A percentile compares a stretch with the other conserved stretches of the same genome.
Evolutionary conservation across 371 early-diverging fungal genomes (phyloP).

Genomic region (Mucor saturninus): DNA sequence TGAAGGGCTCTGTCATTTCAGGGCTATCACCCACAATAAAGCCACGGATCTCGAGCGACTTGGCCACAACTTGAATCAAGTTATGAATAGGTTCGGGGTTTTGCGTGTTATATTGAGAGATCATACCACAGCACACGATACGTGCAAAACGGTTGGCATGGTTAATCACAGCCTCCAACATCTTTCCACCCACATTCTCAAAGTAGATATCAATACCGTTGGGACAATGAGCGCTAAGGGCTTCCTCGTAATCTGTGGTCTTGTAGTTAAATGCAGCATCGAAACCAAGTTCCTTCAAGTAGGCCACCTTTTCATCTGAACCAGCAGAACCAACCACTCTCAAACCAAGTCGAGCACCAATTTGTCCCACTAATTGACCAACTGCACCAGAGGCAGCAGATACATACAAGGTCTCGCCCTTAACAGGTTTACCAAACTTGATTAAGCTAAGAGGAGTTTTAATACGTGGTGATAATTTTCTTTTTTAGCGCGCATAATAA

Average conservation of each 20-base stretch:
- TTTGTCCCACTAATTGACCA: constrained; percentile 66
- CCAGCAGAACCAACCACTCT: constrained; percentile 85
- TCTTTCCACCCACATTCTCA: constrained; percentile 76
- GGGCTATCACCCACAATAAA: constrained; percentile 66
- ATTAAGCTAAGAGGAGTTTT: constrained; percentile 25
- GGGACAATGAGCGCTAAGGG: constrained; percentile 57
- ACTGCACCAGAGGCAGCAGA: constrained; percentile 65
- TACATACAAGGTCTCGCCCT: constrained; percentile 58
- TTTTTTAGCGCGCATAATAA: not conserved
- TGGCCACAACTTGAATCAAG: constrained; percentile 38
- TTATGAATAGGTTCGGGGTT: constrained; percentile 39
- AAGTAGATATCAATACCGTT: constrained; percentile 80
- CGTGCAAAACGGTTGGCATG: constrained; percentile 61
- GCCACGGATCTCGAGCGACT: constrained; percentile 67
- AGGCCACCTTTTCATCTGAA: constrained; percentile 77
- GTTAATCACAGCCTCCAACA: constrained; percentile 66
- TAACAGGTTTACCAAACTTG: constrained; percentile 43
- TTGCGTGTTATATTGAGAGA: constrained; percentile 69
- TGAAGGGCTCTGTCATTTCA: constrained; percentile 59
- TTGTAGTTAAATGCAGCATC: constrained; percentile 89
- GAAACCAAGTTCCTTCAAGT: constrained; percentile 66
- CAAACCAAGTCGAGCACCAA: constrained; percentile 71
- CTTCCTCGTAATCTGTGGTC: constrained; percentile 49
- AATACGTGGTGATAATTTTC: not conserved
- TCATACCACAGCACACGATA: constrained; percentile 69